A percentile compares a stretch with the other conserved stretches of the same genome.
Conservation (phyloP, 345 rosid genomes). For the Hypericum androsaemum region DNA sequence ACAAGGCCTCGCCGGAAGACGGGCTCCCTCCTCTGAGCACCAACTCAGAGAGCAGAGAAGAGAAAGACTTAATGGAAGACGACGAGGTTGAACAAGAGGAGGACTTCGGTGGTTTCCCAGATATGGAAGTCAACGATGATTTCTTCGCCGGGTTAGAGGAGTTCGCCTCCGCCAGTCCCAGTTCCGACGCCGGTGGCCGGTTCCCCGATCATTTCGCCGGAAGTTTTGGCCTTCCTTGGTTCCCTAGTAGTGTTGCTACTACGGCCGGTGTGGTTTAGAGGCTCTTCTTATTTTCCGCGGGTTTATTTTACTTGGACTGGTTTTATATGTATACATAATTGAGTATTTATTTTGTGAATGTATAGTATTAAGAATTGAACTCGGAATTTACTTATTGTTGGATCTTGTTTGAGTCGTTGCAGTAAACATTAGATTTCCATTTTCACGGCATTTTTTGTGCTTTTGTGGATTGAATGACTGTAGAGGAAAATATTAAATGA, state of each 20-base stretch:
- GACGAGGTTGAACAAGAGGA: slow-evolving; percentile 46
- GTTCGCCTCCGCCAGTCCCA: slow-evolving; percentile 9
- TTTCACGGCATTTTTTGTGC: no score
- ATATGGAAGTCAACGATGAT: slow-evolving; percentile 61
- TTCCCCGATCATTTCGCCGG: background rate
- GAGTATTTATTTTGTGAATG: no score
- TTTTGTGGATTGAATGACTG: no score
- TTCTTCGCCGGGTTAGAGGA: slow-evolving; percentile 77
- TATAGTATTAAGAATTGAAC: no score
- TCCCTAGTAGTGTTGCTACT: slow-evolving; percentile 21
- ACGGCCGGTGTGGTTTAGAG: slow-evolving; percentile 21
- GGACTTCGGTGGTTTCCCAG: slow-evolving; percentile 29
- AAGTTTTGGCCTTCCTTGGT: slow-evolving; percentile 21
- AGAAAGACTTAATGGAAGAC: slow-evolving; percentile 34
- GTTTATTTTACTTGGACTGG: no score
- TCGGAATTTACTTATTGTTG: no score
- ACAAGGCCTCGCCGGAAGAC: background rate
- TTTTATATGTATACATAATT: no score
- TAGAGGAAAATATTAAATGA: no score
- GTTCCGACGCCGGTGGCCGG: background rate
- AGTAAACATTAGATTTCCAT: no score
- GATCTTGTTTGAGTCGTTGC: no score
- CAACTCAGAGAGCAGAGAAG: slow-evolving; percentile 37
- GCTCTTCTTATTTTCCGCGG: no score
- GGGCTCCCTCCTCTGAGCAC: slow-evolving; percentile 30